These are phyloP conservation scores for Emericellopsis terricola DNA, from an alignment of 495 filamentous ascomycete genomes.

Conservation along the genomic window DNA sequence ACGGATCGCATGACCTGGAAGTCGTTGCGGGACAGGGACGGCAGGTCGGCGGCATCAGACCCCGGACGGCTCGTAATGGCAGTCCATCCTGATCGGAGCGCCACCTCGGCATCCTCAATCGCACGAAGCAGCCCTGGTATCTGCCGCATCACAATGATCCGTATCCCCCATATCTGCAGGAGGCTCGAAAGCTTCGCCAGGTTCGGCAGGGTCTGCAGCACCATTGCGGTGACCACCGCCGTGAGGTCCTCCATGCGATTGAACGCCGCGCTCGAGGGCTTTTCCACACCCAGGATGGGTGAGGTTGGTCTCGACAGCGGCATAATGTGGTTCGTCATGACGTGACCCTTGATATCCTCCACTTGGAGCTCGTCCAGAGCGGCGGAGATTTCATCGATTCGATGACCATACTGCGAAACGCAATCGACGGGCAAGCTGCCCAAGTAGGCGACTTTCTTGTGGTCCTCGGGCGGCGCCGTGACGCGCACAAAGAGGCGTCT, in stretches of 20 bases:
- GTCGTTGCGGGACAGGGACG: slow-evolving; percentile 26
- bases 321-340: slow-evolving; percentile 59
- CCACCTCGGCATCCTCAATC: slow-evolving; percentile 41
- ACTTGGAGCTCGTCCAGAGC: slow-evolving; percentile 67
- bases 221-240: slow-evolving; percentile 73
- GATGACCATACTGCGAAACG: slow-evolving; percentile 47
- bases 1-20: slow-evolving; percentile 43
- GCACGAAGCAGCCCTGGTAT: slow-evolving; percentile 51
- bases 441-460: slow-evolving; percentile 30
- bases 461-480: slow-evolving; percentile 1
- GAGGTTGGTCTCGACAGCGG: slow-evolving; percentile 31
- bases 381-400: slow-evolving; percentile 60
- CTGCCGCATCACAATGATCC: slow-evolving; percentile 52
- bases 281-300: slow-evolving; percentile 23
- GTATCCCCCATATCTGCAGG: slow-evolving; percentile 57
- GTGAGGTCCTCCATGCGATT: slow-evolving; percentile 65
- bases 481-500: slow-evolving; percentile 10
- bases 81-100: slow-evolving; percentile 43
- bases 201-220: slow-evolving; percentile 68
- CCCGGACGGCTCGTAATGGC: slow-evolving; percentile 23
- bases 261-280: slow-evolving; percentile 9
- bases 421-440: slow-evolving; percentile 46
- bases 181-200: slow-evolving; percentile 52
- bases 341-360: slow-evolving; percentile 79
- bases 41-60: slow-evolving; percentile 6